phyloP scores from a whole-genome alignment of 2,329 filamentous ascomycete species.

The Neoarthrinium moseri region DNA sequence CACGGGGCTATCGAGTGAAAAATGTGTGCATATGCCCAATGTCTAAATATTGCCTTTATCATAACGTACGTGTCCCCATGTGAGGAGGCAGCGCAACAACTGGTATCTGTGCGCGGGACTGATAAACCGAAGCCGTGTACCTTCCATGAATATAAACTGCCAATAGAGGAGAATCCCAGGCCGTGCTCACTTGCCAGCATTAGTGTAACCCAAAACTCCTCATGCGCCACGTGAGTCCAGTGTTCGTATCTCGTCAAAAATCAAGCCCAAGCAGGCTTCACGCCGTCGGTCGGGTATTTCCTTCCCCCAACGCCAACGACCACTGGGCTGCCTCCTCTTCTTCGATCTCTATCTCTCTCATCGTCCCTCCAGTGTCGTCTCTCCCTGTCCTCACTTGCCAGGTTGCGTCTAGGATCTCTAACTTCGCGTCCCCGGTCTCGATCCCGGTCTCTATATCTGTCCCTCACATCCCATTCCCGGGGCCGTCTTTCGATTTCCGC shows the following conservation, averaged over 20 bases:
- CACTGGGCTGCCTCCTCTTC: constrained; percentile 13
- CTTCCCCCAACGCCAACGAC: constrained; percentile 24
- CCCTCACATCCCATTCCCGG: constrained; percentile 24
- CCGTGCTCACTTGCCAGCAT: no score
- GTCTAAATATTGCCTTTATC: no score
- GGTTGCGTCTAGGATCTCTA: constrained; percentile 26
- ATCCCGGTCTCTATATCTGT: constrained; percentile 9
- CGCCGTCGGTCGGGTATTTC: constrained; percentile 20
- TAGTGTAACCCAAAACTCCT: not conserved
- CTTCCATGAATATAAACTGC: no score
- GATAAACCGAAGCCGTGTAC: no score
- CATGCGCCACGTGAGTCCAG: not conserved
- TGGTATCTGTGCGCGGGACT: no score
- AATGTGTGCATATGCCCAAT: no score
- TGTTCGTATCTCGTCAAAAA: not conserved
- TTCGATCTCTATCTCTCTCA: constrained; percentile 25
- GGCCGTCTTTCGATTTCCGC: constrained; percentile 24
- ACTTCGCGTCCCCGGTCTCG: constrained; percentile 23
- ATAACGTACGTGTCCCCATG: no score
- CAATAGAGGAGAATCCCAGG: no score
- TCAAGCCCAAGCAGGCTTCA: constrained; percentile 2
- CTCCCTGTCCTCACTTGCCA: constrained; percentile 26
- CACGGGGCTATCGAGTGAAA: no score
- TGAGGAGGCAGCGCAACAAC: no score
- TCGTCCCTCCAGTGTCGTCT: constrained; percentile 13